Conservation (phyloP, 306 rosid genomes). For the Casuarina cunninghamiana region DNA sequence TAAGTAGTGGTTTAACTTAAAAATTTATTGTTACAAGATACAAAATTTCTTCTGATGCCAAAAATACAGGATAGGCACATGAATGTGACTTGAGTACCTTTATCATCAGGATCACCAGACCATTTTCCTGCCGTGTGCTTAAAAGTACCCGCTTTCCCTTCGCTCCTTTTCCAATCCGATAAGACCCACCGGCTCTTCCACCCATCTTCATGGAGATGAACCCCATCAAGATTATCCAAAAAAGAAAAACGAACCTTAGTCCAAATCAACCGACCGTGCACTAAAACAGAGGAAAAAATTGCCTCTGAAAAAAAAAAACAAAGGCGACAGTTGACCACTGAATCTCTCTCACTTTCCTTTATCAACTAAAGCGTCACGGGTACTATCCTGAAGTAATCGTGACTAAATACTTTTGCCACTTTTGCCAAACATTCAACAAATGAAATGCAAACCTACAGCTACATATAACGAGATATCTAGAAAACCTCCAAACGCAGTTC, state of each 20-base stretch:
- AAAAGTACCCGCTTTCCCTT: conserved; percentile 77
- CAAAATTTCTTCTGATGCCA: neutral
- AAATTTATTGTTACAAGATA: neutral
- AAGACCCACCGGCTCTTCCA: conserved; percentile 84
- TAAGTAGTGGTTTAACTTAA: too few species aligned
- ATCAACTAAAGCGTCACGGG: too few species aligned
- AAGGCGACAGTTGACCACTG: neutral
- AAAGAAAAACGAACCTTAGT: neutral
- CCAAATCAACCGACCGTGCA: conserved; percentile 8
- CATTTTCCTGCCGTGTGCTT: conserved; percentile 78
- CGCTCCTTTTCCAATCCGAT: conserved; percentile 80
- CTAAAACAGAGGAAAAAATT: neutral
- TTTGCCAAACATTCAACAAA: neutral
- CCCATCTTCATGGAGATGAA: conserved; percentile 45
- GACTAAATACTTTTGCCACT: neutral
- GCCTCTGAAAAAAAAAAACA: neutral
- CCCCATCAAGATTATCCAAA: neutral
- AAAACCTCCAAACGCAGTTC: neutral
- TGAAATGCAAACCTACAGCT: neutral
- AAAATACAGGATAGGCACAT: conserved; percentile 1
- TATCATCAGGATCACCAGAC: conserved; percentile 76
- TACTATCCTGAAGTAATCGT: neutral
- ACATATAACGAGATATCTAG: neutral
- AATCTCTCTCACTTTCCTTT: neutral
- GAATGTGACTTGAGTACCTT: conserved; percentile 40